A percentile compares a stretch with the other conserved stretches of the same genome.
Evolutionary conservation across 1,139 yeast genomes (phyloP).

Genomic region (Lodderomyces elongisporus): DNA sequence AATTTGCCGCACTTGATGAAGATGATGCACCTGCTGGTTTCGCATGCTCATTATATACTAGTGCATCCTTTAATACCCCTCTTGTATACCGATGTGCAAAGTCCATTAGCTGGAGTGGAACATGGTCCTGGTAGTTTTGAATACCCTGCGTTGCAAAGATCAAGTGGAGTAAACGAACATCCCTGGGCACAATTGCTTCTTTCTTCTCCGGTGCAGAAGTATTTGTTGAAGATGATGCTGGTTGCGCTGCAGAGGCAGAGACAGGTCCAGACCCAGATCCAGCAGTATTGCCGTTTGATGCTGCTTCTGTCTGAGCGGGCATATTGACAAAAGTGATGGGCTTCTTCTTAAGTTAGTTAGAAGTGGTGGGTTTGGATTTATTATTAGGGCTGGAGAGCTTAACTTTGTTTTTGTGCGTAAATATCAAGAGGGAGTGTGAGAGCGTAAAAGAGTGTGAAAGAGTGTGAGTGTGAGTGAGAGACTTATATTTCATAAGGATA

Average conservation of each 20-base stretch:
- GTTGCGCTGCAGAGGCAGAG: not conserved
- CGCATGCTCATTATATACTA: conserved; percentile 81
- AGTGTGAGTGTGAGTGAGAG: too few species aligned
- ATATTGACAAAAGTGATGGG: not conserved
- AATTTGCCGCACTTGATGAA: conserved; percentile 31
- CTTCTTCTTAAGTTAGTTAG: too few species aligned
- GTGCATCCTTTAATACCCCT: conserved; percentile 82
- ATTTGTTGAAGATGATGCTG: too few species aligned
- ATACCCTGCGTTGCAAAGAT: conserved; percentile 93
- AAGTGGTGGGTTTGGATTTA: too few species aligned
- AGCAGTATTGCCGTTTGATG: conserved; percentile 1
- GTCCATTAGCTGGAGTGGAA: conserved; percentile 92
- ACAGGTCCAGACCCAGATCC: conserved; percentile 1
- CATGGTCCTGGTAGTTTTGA: conserved; percentile 89
- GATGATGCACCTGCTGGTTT: conserved; percentile 33
- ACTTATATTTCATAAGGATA: too few species aligned
- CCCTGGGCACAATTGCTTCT: conserved; percentile 60
- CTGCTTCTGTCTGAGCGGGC: conserved; percentile 1
- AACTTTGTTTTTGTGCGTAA: too few species aligned
- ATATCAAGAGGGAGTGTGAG: too few species aligned
- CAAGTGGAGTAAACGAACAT: conserved; percentile 82
- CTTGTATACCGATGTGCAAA: conserved; percentile 89
- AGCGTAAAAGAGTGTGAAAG: too few species aligned
- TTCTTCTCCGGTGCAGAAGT: conserved; percentile 11
- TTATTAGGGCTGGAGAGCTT: too few species aligned